Percentiles rank a stretch among this genome's conserved stretches.
phyloP scores from a whole-genome alignment of 352 stramenopile genomes.

The Phytophthora rubi region DNA sequence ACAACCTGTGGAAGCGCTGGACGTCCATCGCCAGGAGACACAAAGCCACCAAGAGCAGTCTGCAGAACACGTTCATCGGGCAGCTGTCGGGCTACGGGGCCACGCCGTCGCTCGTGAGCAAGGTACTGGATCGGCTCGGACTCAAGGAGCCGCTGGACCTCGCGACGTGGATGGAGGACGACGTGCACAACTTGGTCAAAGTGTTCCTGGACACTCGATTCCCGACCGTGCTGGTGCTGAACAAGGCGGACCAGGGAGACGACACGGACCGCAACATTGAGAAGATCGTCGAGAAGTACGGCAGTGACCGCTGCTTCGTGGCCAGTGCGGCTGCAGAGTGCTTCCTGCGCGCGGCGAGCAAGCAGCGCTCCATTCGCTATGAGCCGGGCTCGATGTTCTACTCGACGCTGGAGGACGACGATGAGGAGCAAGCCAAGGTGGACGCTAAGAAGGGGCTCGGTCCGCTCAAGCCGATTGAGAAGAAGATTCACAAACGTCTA shows the following conservation, averaged over 20 bases:
- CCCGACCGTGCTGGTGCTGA: conserved; percentile 88
- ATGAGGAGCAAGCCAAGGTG: conserved; percentile 41
- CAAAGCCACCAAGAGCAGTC: conserved; percentile 71
- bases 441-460: conserved; percentile 34
- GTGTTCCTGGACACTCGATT: conserved; percentile 83
- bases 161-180: conserved; percentile 53
- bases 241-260: conserved; percentile 88
- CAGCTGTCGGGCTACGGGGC: conserved; percentile 86
- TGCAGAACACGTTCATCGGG: conserved; percentile 70
- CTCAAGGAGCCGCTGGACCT: conserved; percentile 74
- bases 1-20: conserved; percentile 89
- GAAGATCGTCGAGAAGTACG: conserved; percentile 89
- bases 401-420: conserved; percentile 69
- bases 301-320: conserved; percentile 86
- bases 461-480: conserved; percentile 71
- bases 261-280: conserved; percentile 90
- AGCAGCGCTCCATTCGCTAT: conserved; percentile 86
- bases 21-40: conserved; percentile 79
- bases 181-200: conserved; percentile 83
- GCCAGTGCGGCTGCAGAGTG: conserved; percentile 87
- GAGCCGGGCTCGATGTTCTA: conserved; percentile 89
- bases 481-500: conserved; percentile 82
- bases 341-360: conserved; percentile 75
- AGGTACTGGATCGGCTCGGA: conserved; percentile 70
- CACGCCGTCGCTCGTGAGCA: conserved; percentile 73